Conservation (phyloP, 2,329 filamentous ascomycete species). For the Beauveria sp. region DNA sequence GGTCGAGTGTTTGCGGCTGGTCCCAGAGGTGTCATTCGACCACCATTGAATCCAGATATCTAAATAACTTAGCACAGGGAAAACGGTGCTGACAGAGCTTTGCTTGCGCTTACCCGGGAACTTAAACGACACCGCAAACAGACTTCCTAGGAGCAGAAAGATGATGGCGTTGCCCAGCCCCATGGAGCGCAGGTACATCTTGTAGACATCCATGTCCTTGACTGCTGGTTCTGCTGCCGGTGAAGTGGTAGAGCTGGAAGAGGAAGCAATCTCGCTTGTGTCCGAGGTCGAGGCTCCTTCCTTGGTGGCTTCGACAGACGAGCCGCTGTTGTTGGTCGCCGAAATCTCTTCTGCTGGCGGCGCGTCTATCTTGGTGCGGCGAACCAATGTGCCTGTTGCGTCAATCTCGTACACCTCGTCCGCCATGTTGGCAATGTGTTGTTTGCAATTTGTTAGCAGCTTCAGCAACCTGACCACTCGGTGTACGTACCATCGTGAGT, state of each 20-base stretch:
- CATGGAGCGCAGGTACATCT: background rate
- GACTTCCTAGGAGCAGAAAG: background rate
- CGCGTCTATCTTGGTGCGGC: background rate
- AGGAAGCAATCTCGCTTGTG: background rate
- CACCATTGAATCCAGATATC: slow-evolving; percentile 6
- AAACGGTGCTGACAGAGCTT: background rate
- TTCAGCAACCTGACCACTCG: too few relatives aligned
- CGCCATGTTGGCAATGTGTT: slow-evolving; percentile 1
- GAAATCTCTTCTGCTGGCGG: background rate
- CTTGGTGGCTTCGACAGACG: background rate
- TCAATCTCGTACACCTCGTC: slow-evolving; percentile 1
- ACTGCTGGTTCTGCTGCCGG: background rate
- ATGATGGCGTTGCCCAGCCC: background rate
- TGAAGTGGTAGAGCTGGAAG: background rate
- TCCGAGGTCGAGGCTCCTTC: background rate
- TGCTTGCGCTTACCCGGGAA: background rate
- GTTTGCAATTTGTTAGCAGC: background rate
- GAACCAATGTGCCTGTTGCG: background rate
- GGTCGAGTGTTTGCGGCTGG: background rate
- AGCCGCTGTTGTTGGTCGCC: background rate
- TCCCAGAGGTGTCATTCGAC: background rate
- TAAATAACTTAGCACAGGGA: background rate
- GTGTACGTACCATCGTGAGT: background rate
- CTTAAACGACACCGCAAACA: background rate
- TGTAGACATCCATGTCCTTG: slow-evolving; percentile 1